Percentiles rank a stretch among this genome's conserved stretches.
Conservation (phyloP, 1,139 yeast genomes). For the Yamadazyma aaseri region DNA sequence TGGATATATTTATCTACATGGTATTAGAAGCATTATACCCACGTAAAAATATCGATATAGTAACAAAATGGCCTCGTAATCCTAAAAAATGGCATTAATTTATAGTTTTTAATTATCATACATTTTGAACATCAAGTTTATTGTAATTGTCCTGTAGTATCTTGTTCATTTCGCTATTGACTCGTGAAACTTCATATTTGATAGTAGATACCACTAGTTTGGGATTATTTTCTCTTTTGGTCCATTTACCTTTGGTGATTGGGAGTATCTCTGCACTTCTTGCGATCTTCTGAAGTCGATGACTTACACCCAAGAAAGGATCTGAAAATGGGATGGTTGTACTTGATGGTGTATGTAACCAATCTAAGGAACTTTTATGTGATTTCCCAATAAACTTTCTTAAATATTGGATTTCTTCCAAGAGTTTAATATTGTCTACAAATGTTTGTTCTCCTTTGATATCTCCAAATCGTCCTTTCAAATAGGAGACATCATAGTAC, state of each 20-base stretch:
- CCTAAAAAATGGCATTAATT: slow-evolving; percentile 1
- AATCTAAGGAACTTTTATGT: slow-evolving; percentile 13
- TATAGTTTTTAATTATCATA: too few species aligned
- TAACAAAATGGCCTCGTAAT: slow-evolving; percentile 71
- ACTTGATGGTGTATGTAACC: slow-evolving; percentile 20
- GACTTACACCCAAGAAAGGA: background rate
- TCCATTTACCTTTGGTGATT: slow-evolving; percentile 18
- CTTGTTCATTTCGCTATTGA: slow-evolving; percentile 5
- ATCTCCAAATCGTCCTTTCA: slow-evolving; percentile 18
- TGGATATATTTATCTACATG: slow-evolving; percentile 66
- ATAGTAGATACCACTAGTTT: slow-evolving; percentile 11
- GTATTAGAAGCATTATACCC: slow-evolving; percentile 76
- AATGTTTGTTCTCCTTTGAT: slow-evolving; percentile 28
- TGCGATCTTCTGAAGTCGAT: slow-evolving; percentile 18
- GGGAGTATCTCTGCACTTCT: slow-evolving; percentile 11
- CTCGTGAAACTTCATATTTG: slow-evolving; percentile 2
- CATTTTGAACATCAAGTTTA: too few species aligned
- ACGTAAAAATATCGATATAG: slow-evolving; percentile 61
- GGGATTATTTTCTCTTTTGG: slow-evolving; percentile 21
- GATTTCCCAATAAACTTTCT: slow-evolving; percentile 20
- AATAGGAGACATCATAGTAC: slow-evolving; percentile 11
- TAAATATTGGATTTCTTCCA: slow-evolving; percentile 38
- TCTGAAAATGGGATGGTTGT: background rate
- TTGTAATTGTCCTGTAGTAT: too few species aligned
- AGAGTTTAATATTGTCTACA: slow-evolving; percentile 27